Conservation (phyloP, 441 rosid species). For the Raphanus hybrid region DNA sequence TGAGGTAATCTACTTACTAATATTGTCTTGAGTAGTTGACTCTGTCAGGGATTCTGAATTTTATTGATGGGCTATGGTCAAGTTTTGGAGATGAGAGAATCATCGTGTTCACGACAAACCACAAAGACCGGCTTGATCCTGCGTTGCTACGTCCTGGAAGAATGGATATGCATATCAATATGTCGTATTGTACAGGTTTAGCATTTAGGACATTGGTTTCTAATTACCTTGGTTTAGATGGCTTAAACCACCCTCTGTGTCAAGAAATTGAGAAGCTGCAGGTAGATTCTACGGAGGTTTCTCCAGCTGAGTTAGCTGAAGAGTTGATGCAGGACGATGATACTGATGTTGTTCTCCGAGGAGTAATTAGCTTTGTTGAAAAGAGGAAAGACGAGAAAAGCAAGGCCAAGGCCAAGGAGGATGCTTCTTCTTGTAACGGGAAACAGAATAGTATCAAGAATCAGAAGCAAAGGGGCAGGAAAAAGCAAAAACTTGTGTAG, state of each 20-base stretch:
- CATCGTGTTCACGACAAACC: constrained; percentile 68
- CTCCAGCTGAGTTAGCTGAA: constrained; percentile 71
- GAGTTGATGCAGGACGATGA: constrained; percentile 60
- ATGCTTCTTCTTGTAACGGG: constrained; percentile 17
- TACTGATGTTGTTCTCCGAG: constrained; percentile 50
- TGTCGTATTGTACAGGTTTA: constrained; percentile 57
- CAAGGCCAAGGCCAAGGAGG: neutral
- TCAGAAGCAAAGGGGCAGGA: neutral
- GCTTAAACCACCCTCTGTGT: constrained; percentile 40
- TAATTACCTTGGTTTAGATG: constrained; percentile 53
- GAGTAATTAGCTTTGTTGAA: constrained; percentile 50
- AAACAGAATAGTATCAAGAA: constrained; percentile 15
- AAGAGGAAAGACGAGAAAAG: constrained; percentile 45
- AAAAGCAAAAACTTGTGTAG: neutral
- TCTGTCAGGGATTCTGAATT: constrained; percentile 56
- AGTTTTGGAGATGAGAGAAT: constrained; percentile 72
- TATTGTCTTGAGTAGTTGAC: constrained; percentile 44
- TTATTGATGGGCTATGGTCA: constrained; percentile 75
- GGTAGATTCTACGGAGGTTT: constrained; percentile 43
- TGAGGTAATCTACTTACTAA: too few species aligned
- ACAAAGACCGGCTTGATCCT: constrained; percentile 64
- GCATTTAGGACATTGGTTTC: constrained; percentile 56
- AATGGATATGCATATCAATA: constrained; percentile 71
- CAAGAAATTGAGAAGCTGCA: constrained; percentile 48
- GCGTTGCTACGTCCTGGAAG: constrained; percentile 72